Evolutionary conservation across 2,329 filamentous ascomycete species (phyloP), one percentile per base, ranked within the genome.

Genomic region (Diaporthe vaccinii): DNA sequence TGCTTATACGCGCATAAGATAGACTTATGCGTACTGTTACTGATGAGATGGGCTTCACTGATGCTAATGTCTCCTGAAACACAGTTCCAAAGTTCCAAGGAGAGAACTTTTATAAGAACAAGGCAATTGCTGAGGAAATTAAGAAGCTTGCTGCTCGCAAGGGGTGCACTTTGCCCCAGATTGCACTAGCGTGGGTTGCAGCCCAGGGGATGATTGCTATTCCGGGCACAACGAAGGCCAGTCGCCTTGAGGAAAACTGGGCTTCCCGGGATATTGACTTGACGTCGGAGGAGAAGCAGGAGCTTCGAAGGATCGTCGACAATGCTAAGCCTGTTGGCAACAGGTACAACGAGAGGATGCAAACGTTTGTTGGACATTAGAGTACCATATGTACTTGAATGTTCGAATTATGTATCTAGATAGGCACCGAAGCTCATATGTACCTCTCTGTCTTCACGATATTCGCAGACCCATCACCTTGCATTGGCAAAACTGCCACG

Each of bases 101-200:
- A 15, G 85, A 87, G 2, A 86, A 86, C 74, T 86, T 87, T 73
- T 86, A 84, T 78, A 84, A 85, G 72, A 87, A 87, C 75, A 80
- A 80, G 49, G 81, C 79, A 0, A 86, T 87, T 15, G 83, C 86
- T 0, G 83, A 85, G 2, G 83, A 85, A 74, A 82, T 86, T 70
- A 83, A 85, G 79, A 83, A 83, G 74, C 78, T 87, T 1, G 83
- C 85, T 1, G 17, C 41, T 5, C 79, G 78, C 6, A 85, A 83
- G 75, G 82, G 82, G 5, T 84, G 82, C 78, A 80, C 78, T 0
- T 75, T 80, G 31, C 78, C 80, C 14, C 83, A 84, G 62, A 80
- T 84, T 22, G 83, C 83, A 1, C 79, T 84, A 1, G 82, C 82
- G 2, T 84, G 83, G 83, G 82, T 84, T 7, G 81, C 79, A 10